Percentiles rank a stretch among this genome's conserved stretches.
Conservation (phyloP, 2,329 filamentous ascomycete species). For the Cercospora citrullina region DNA sequence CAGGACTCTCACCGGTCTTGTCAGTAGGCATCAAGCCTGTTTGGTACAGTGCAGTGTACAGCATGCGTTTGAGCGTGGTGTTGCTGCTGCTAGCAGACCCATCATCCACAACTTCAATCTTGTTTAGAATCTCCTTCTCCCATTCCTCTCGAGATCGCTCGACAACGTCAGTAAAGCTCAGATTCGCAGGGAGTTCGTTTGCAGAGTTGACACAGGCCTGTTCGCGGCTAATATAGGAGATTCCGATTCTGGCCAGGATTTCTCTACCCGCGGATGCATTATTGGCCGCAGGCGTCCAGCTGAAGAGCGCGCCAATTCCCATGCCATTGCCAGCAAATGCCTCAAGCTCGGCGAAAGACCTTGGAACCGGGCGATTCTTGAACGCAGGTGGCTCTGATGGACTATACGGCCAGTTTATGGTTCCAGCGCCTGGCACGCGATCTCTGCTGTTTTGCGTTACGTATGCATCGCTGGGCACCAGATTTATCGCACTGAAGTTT, state of each 20-base stretch:
- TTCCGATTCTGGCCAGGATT: conserved; percentile 20
- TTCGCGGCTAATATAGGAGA: conserved; percentile 24
- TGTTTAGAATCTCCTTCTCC: conserved; percentile 21
- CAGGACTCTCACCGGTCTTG: conserved; percentile 34
- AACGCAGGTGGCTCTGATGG: conserved; percentile 21
- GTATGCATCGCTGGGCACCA: conserved; percentile 20
- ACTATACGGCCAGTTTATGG: conserved; percentile 27
- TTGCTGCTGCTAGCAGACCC: conserved; percentile 20
- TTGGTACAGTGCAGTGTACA: conserved; percentile 30
- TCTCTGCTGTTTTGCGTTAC: conserved; percentile 15
- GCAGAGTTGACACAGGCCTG: conserved; percentile 24
- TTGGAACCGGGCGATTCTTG: conserved; percentile 16
- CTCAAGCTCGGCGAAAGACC: conserved; percentile 22
- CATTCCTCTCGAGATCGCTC: conserved; percentile 25
- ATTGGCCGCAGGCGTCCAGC: conserved; percentile 20
- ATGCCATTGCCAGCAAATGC: conserved; percentile 25
- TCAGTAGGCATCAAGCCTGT: conserved; percentile 29
- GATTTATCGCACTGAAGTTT: conserved; percentile 27
- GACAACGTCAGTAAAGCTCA: conserved; percentile 22
- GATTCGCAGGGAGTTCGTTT: conserved; percentile 16
- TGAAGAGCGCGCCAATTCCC: conserved; percentile 28
- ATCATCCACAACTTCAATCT: conserved; percentile 22
- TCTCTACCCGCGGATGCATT: conserved; percentile 18
- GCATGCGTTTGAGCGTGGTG: conserved; percentile 24
- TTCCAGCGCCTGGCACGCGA: conserved; percentile 23